These are phyloP conservation scores for Umbelopsis sp. DNA, from an alignment of 192 early-diverging fungal genomes.

Conservation along the genomic window DNA sequence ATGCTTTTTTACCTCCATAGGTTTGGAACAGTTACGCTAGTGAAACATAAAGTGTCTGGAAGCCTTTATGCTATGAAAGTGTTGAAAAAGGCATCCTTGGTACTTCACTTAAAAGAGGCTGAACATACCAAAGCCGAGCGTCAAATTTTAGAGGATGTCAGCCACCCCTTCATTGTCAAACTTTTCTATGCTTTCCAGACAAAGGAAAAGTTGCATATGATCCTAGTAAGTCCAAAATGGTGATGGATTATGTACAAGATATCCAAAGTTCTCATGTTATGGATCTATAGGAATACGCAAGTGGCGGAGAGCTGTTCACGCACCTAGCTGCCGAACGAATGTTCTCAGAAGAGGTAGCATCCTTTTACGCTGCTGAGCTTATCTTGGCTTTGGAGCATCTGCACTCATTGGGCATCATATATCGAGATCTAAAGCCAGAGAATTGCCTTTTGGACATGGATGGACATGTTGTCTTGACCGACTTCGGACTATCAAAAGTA, in stretches of 20 bases:
- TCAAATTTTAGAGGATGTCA: conserved; percentile 80
- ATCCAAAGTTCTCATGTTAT: not conserved
- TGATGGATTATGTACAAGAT: not conserved
- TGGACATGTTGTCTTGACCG: conserved; percentile 87
- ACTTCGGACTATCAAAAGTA: conserved; percentile 95
- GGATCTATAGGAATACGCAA: conserved; percentile 65
- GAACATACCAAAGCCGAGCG: conserved; percentile 87
- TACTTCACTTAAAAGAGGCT: conserved; percentile 79
- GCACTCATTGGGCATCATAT: conserved; percentile 88
- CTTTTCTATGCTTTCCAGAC: conserved; percentile 94
- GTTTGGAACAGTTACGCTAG: conserved; percentile 87
- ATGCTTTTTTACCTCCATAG: conserved; percentile 20
- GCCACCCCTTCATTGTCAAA: conserved; percentile 92
- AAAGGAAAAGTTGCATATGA: conserved; percentile 80
- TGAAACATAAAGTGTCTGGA: conserved; percentile 63
- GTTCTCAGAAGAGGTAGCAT: conserved; percentile 79
- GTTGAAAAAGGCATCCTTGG: conserved; percentile 83
- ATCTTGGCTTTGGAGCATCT: conserved; percentile 86
- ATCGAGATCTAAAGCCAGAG: conserved; percentile 81
- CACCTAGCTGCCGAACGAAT: conserved; percentile 72
- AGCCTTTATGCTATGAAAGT: conserved; percentile 91
- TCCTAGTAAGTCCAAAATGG: conserved; percentile 52
- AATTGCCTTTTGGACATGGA: conserved; percentile 71
- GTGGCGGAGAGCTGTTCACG: conserved; percentile 93
- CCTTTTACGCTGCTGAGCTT: conserved; percentile 89